phyloP scores from a whole-genome alignment of 495 filamentous ascomycete species.

The Ascobolus immersus region DNA sequence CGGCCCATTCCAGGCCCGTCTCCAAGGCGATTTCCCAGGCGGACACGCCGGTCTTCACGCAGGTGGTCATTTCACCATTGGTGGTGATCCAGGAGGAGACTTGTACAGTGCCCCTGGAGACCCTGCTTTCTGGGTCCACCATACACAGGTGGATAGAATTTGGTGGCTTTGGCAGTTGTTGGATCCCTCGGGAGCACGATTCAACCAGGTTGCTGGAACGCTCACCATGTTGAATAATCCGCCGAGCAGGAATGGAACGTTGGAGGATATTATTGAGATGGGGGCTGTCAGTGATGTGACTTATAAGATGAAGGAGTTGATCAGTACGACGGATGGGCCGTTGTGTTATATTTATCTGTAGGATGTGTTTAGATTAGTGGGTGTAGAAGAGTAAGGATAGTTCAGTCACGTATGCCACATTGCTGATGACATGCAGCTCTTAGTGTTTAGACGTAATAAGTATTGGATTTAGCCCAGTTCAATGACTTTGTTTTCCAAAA shows the following conservation, averaged over 20 bases:
- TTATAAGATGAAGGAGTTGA: constrained; percentile 1
- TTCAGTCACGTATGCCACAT: no score
- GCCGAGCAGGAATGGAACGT: constrained; percentile 15
- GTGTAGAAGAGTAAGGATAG: no score
- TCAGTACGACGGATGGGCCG: constrained; percentile 13
- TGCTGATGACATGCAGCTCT: no score
- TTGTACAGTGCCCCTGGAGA: constrained; percentile 35
- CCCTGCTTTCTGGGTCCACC: constrained; percentile 43
- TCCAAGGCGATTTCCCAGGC: neutral
- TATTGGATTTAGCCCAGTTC: no score
- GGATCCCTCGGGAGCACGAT: neutral
- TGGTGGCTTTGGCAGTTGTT: constrained; percentile 43
- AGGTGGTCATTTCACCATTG: constrained; percentile 9
- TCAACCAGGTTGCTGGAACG: constrained; percentile 20
- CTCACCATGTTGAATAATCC: constrained; percentile 20
- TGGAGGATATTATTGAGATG: constrained; percentile 16
- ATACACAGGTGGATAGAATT: constrained; percentile 40
- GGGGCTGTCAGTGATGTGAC: constrained; percentile 13
- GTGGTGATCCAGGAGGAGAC: constrained; percentile 31
- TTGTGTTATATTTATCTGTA: constrained; percentile 20
- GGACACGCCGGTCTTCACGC: neutral
- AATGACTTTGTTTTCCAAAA: no score
- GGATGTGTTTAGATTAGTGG: no score
- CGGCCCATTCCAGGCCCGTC: constrained; percentile 2
- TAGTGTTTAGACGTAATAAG: no score